Conservation (phyloP, 768 basidiomycete genomes). For the Boletus tylopilopsis region DNA sequence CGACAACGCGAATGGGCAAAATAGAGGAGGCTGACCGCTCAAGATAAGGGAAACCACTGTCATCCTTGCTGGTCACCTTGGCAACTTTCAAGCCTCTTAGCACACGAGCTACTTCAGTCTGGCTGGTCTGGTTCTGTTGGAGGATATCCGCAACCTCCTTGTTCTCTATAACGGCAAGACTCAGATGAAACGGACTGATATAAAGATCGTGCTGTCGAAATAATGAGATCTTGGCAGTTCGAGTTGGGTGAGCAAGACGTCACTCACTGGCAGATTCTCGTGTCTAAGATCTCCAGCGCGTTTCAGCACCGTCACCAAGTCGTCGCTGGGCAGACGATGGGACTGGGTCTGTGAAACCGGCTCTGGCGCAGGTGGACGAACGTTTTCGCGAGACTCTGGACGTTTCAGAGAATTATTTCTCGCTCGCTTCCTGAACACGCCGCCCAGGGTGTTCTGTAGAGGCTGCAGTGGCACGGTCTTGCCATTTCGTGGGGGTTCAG, state of each 20-base stretch:
- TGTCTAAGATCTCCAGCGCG: background rate
- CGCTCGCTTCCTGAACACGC: too few species aligned
- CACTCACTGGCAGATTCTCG: background rate
- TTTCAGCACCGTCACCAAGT: too few species aligned
- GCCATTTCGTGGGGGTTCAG: background rate
- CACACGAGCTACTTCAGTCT: background rate
- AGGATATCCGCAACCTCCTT: background rate
- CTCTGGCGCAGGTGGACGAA: background rate
- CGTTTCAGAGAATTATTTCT: background rate
- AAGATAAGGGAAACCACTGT: background rate
- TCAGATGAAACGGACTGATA: background rate
- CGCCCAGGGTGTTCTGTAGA: background rate
- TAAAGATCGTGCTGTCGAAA: background rate
- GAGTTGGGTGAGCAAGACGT: background rate
- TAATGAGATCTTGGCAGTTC: background rate
- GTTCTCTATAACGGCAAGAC: background rate
- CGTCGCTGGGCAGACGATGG: background rate
- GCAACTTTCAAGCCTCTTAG: background rate
- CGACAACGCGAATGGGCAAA: too few species aligned
- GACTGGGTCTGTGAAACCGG: background rate
- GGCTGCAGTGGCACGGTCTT: background rate
- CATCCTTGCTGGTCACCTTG: background rate
- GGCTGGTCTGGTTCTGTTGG: background rate
- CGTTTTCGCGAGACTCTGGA: too few species aligned
- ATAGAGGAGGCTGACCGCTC: background rate